Evolutionary conservation across 148 eudicot genomes (phyloP).

Genomic region (Chenopodium album): DNA sequence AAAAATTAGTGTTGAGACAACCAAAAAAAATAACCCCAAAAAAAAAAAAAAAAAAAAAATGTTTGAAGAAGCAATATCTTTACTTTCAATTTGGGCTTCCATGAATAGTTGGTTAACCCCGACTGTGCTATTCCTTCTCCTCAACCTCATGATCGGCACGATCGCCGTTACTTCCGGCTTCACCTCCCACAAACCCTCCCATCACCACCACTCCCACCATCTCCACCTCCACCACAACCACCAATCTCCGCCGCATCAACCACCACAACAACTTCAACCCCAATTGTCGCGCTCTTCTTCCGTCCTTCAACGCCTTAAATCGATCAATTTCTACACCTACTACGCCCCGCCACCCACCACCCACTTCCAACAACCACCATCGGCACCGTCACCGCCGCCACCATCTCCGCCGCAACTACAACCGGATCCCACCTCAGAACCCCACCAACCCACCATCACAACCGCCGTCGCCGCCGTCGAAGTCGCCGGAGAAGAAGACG

Average conservation of each 20-base stretch:
- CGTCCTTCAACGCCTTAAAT: constrained; percentile 62
- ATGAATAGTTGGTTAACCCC: constrained; percentile 82
- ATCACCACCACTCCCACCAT: constrained; percentile 3
- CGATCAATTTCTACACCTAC: constrained; percentile 47
- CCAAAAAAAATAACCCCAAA: too few relatives aligned
- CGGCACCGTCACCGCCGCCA: neutral
- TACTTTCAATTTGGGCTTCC: constrained; percentile 64
- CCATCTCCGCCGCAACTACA: neutral
- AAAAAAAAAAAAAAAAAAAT: constrained; percentile 26
- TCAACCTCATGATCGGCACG: constrained; percentile 75
- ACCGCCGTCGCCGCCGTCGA: neutral
- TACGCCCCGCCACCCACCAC: constrained; percentile 31
- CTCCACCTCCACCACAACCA: neutral
- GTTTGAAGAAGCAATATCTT: constrained; percentile 57
- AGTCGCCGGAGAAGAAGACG: constrained; percentile 18
- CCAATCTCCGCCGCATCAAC: neutral
- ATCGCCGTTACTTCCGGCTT: constrained; percentile 58
- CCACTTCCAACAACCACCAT: neutral
- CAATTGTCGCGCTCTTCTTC: constrained; percentile 47
- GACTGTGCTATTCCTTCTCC: constrained; percentile 63
- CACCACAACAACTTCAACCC: constrained; percentile 18
- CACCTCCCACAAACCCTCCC: constrained; percentile 29
- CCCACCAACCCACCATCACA: constrained; percentile 22
- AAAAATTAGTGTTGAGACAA: neutral
- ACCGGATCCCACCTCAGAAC: constrained; percentile 11